Conservation (phyloP, 768 basidiomycete genomes). For the Strobilomyces dryophilus region DNA sequence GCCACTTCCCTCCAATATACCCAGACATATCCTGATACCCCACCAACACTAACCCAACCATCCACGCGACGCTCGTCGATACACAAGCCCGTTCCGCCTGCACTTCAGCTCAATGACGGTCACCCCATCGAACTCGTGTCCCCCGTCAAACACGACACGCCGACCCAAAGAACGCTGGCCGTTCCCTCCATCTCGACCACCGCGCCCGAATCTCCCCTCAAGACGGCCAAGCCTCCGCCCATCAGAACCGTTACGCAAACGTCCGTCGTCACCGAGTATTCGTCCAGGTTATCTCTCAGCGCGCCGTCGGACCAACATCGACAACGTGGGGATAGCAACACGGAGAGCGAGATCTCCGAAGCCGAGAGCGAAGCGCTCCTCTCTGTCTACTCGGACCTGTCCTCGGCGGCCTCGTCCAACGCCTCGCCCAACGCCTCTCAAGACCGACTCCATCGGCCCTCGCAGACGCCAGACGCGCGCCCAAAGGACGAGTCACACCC, state of each 20-base stretch:
- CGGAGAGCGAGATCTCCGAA: conserved; percentile 32
- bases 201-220: conserved; percentile 37
- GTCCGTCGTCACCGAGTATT: conserved; percentile 9
- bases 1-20: conserved; percentile 37
- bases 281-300: conserved; percentile 27
- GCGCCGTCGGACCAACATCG: conserved; percentile 25
- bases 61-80: conserved; percentile 5
- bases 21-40: conserved; percentile 25
- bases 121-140: conserved; percentile 18
- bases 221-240: conserved; percentile 16
- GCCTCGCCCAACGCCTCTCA: conserved; percentile 31
- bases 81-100: conserved; percentile 24
- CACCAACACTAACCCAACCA: conserved; percentile 9
- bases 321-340: conserved; percentile 21
- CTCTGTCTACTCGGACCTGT: conserved; percentile 32
- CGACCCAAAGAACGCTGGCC: conserved; percentile 39
- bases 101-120: conserved; percentile 26
- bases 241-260: conserved; percentile 11
- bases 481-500: conserved; percentile 32
- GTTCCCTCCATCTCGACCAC: conserved; percentile 57
- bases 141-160: conserved; percentile 6
- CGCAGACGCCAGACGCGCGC: conserved; percentile 21
- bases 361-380: conserved; percentile 31
- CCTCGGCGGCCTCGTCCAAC: conserved; percentile 29
- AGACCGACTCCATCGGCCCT: conserved; percentile 19